A percentile compares a stretch with the other conserved stretches of the same genome.
Conservation (phyloP, 1,284 basidiomycete species). For the Trichosporon inkin region DNA sequence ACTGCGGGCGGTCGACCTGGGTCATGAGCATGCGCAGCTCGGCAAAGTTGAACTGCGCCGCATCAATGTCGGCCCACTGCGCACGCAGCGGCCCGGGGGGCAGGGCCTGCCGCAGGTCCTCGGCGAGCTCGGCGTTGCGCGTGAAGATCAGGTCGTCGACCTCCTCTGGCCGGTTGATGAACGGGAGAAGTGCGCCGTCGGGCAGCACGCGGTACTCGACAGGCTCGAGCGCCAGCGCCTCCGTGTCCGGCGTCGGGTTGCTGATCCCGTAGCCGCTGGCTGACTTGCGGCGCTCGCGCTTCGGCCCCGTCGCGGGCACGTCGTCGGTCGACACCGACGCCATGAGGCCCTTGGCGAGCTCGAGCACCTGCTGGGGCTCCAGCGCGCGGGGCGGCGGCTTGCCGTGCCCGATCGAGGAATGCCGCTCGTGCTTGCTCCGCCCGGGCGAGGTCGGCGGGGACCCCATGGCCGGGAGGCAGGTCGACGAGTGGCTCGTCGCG, state of each 20-base stretch:
- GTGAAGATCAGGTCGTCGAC: slow-evolving; percentile 39
- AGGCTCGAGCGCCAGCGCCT: slow-evolving; percentile 45
- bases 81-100: slow-evolving; percentile 30
- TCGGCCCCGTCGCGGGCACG: slow-evolving; percentile 29
- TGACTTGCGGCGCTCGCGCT: slow-evolving; percentile 38
- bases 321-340: slow-evolving; percentile 36
- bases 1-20: slow-evolving; percentile 30
- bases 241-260: slow-evolving; percentile 12
- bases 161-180: slow-evolving; percentile 41
- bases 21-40: slow-evolving; percentile 45
- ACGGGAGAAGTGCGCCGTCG: slow-evolving; percentile 44
- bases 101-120: slow-evolving; percentile 41
- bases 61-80: slow-evolving; percentile 39
- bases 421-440: neutral
- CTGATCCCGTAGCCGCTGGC: slow-evolving; percentile 10
- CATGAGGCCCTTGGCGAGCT: slow-evolving; percentile 37
- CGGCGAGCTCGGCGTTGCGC: slow-evolving; percentile 38
- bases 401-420: neutral
- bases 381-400: slow-evolving; percentile 23
- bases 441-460: slow-evolving; percentile 15
- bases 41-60: slow-evolving; percentile 44
- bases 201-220: slow-evolving; percentile 49
- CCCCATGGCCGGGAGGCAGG: slow-evolving; percentile 39
- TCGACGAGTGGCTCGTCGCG: slow-evolving; percentile 26
- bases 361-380: slow-evolving; percentile 44